phyloP scores from a whole-genome alignment of 192 early-diverging fungal species.

The Oehlia diaphana region DNA sequence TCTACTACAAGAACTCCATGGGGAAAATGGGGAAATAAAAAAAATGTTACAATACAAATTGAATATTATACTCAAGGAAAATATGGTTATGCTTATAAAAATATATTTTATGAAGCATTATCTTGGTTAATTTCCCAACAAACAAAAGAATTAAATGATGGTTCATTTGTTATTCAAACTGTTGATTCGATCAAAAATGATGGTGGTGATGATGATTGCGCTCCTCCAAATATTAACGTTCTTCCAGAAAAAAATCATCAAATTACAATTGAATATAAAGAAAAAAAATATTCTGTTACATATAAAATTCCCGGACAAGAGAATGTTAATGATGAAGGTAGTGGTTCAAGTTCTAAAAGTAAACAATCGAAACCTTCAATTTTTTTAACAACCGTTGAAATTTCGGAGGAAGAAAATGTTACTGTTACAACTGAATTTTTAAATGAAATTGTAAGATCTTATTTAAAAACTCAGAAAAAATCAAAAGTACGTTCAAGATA shows the following conservation, averaged over 20 bases:
- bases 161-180: conserved; percentile 1
- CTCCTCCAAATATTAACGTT: background rate
- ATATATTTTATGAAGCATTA: background rate
- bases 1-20: no score
- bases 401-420: background rate
- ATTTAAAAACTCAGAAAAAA: background rate
- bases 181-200: background rate
- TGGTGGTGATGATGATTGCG: no score
- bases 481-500: background rate
- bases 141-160: conserved; percentile 4
- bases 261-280: background rate
- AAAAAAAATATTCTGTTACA: background rate
- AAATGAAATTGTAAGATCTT: background rate
- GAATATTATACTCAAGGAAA: background rate
- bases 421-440: conserved; percentile 6
- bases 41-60: background rate
- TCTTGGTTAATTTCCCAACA: conserved; percentile 24
- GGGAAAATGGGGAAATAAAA: background rate
- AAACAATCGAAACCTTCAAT: conserved; percentile 6
- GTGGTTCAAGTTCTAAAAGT: background rate
- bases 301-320: background rate
- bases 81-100: background rate
- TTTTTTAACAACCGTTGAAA: background rate
- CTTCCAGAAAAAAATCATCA: no score
- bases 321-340: background rate